Evolutionary conservation across 768 basidiomycete species (phyloP).

Genomic region (Auricularia auricula-judae): DNA sequence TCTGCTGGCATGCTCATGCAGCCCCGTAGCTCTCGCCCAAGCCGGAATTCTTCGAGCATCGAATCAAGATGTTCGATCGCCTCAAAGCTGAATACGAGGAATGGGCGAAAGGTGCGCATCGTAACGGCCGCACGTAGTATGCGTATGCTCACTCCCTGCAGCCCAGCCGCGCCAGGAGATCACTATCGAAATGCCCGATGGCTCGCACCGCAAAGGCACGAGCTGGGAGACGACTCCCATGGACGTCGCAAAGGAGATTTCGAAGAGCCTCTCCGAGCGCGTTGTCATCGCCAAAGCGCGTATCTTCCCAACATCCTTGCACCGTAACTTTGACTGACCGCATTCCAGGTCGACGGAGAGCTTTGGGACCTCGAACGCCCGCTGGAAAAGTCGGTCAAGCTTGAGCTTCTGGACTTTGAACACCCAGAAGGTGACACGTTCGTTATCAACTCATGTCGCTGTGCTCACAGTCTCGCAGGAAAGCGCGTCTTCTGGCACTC

Average conservation of each 20-base stretch:
- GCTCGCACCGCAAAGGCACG: slow-evolving; percentile 68
- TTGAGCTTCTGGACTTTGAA: slow-evolving; percentile 88
- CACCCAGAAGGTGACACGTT: slow-evolving; percentile 58
- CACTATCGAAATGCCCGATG: slow-evolving; percentile 75
- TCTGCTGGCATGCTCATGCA: neutral
- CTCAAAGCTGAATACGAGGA: slow-evolving; percentile 77
- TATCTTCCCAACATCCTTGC: neutral
- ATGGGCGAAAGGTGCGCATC: slow-evolving; percentile 56
- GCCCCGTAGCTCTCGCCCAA: slow-evolving; percentile 59
- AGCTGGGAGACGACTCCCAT: slow-evolving; percentile 95
- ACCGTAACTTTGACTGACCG: neutral
- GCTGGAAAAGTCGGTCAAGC: slow-evolving; percentile 69
- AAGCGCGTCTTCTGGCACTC: slow-evolving; percentile 99
- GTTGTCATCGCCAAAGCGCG: slow-evolving; percentile 87
- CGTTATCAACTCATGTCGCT: neutral
- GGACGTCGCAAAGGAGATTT: slow-evolving; percentile 79
- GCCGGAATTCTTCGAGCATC: slow-evolving; percentile 81
- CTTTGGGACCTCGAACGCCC: slow-evolving; percentile 96
- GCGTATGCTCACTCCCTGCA: slow-evolving; percentile 15
- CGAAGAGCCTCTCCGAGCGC: slow-evolving; percentile 77
- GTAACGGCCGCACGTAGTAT: neutral
- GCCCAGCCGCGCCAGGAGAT: slow-evolving; percentile 80
- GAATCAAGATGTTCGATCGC: slow-evolving; percentile 81
- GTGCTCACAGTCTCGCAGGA: slow-evolving; percentile 31
- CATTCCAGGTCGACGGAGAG: slow-evolving; percentile 58